These are phyloP conservation scores for Zoysia pacifica DNA, from an alignment of 176 grass and related monocot species.

Conservation along the genomic window DNA sequence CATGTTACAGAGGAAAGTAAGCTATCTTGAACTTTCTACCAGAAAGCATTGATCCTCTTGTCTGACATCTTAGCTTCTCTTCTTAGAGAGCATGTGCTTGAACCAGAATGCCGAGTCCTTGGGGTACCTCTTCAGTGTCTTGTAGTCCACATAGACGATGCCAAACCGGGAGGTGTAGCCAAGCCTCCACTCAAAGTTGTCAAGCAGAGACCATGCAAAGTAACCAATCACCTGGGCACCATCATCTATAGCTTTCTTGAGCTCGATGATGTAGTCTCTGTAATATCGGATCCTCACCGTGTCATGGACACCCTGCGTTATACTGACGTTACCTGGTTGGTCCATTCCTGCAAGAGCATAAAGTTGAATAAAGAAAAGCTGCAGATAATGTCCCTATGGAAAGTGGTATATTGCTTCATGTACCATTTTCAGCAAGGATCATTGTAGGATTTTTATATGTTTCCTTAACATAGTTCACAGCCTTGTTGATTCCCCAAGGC, in stretches of 20 bases:
- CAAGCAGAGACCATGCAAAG: slow-evolving; percentile 91
- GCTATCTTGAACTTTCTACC: slow-evolving; percentile 4
- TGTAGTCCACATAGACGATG: slow-evolving; percentile 79
- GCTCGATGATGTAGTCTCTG: slow-evolving; percentile 72
- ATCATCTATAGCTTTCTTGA: slow-evolving; percentile 82
- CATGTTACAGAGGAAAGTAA: neutral
- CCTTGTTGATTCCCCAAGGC: slow-evolving; percentile 90
- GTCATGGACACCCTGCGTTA: slow-evolving; percentile 70
- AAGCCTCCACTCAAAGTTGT: slow-evolving; percentile 93
- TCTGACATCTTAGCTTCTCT: slow-evolving; percentile 17
- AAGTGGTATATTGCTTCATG: neutral
- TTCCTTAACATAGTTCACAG: slow-evolving; percentile 87
- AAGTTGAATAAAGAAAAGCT: neutral
- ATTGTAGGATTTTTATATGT: slow-evolving; percentile 71
- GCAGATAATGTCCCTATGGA: neutral
- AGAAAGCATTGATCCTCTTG: slow-evolving; percentile 7
- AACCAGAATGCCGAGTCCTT: slow-evolving; percentile 97
- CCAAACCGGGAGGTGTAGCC: slow-evolving; percentile 92
- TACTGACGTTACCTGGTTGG: slow-evolving; percentile 72
- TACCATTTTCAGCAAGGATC: slow-evolving; percentile 89
- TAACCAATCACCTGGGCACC: slow-evolving; percentile 76
- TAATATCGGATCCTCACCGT: slow-evolving; percentile 68
- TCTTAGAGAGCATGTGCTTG: slow-evolving; percentile 61
- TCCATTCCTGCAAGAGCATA: slow-evolving; percentile 74
- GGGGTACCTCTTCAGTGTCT: slow-evolving; percentile 68